Evolutionary conservation across 1,139 yeast genomes (phyloP).

Genomic region (Kazachstania sp.): DNA sequence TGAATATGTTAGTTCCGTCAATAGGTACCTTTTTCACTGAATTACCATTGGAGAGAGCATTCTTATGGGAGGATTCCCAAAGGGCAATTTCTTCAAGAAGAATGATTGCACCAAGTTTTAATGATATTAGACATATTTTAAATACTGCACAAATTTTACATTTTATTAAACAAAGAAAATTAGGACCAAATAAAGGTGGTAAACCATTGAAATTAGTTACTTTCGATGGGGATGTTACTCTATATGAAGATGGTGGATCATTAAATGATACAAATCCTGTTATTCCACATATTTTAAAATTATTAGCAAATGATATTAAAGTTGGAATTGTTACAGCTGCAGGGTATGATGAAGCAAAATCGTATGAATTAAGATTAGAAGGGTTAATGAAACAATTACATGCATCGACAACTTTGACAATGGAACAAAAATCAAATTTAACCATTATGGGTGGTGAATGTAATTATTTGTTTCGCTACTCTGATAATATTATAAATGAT

Average conservation of each 20-base stretch:
- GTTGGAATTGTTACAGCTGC: conserved; percentile 97
- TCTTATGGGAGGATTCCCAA: conserved; percentile 67
- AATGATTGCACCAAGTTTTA: conserved; percentile 89
- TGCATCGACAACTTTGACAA: conserved; percentile 36
- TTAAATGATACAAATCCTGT: conserved; percentile 53
- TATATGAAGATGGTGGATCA: conserved; percentile 84
- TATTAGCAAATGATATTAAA: conserved; percentile 51
- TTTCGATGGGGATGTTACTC: conserved; percentile 93
- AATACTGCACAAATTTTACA: conserved; percentile 85
- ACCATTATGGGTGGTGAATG: conserved; percentile 96
- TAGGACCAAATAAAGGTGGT: conserved; percentile 8
- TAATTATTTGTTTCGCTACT: conserved; percentile 69
- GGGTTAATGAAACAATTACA: conserved; percentile 67
- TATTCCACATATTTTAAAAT: conserved; percentile 46
- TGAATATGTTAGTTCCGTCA: conserved; percentile 75
- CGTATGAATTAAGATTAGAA: conserved; percentile 61
- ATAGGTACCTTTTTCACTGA: conserved; percentile 78
- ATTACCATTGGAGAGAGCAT: conserved; percentile 78
- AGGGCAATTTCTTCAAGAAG: conserved; percentile 74
- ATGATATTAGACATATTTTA: conserved; percentile 68
- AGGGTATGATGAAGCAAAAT: conserved; percentile 82
- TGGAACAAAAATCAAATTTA: conserved; percentile 52
- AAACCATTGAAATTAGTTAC: conserved; percentile 58
- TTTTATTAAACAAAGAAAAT: conserved; percentile 33
- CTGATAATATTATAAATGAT: conserved; percentile 22